Evolutionary conservation across 345 rosid species (phyloP).

Genomic region (Citrus hindsii): DNA sequence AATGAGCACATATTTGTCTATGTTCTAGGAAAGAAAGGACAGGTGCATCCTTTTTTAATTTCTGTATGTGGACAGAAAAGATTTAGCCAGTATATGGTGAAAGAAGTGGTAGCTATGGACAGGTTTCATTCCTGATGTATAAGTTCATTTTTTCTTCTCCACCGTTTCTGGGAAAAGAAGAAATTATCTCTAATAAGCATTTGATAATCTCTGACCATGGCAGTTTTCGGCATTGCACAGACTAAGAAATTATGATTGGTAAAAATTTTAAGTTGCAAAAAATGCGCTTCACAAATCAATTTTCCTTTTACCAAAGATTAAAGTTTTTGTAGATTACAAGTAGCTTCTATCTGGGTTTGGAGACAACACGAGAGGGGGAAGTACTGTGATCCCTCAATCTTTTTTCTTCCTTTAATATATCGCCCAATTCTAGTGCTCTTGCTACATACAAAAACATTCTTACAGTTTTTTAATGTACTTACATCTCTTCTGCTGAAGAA

Average conservation of each 20-base stretch:
- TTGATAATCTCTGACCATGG: not conserved
- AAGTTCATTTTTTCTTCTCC: not conserved
- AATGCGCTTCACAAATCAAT: not conserved
- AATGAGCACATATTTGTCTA: no score
- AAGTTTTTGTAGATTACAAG: not conserved
- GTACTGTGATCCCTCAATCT: not conserved
- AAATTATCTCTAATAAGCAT: not conserved
- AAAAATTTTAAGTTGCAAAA: not conserved
- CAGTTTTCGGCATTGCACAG: not conserved
- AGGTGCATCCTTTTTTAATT: not conserved
- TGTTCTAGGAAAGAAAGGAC: not conserved
- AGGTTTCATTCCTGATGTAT: not conserved
- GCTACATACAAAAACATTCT: no score
- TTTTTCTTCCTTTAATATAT: no score
- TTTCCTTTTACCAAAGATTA: not conserved
- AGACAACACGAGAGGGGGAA: not conserved
- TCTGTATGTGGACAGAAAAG: not conserved
- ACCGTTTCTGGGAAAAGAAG: not conserved
- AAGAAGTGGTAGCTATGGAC: not conserved
- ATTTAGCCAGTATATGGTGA: not conserved
- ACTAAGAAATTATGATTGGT: not conserved
- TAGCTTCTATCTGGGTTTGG: not conserved
- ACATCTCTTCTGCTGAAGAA: not conserved
- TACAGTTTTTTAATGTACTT: not conserved
- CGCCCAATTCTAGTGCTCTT: no score